Percentiles rank a stretch among this genome's conserved stretches.
These are phyloP conservation scores for Wickerhamiella siamensis DNA, from an alignment of 805 yeast genomes.

Conservation along the genomic window DNA sequence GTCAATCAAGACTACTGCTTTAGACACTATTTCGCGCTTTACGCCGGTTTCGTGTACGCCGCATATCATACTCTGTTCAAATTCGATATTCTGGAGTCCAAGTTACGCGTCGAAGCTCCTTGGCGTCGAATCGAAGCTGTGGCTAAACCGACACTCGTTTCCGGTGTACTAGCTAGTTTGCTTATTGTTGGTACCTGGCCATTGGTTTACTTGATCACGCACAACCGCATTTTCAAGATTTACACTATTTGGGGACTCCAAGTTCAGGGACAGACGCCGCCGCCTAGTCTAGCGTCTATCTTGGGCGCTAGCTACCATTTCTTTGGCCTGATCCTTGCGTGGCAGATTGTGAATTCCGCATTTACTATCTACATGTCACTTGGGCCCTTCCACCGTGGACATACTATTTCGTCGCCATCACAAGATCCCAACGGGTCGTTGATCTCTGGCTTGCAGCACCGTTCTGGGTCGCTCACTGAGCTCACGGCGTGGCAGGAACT, in stretches of 20 bases:
- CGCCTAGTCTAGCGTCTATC: neutral
- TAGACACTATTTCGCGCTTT: neutral
- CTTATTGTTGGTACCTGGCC: neutral
- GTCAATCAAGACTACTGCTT: neutral
- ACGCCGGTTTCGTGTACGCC: neutral
- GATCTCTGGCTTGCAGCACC: constrained; percentile 23
- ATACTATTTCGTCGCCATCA: constrained; percentile 18
- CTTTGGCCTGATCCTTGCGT: constrained; percentile 13
- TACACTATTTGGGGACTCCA: neutral
- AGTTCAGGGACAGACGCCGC: constrained; percentile 4
- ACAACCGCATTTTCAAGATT: neutral
- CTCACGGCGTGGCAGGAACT: constrained; percentile 29
- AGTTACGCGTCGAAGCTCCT: constrained; percentile 4
- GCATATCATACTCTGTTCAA: constrained; percentile 5
- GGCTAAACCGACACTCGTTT: constrained; percentile 1
- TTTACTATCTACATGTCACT: constrained; percentile 24
- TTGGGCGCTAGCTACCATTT: constrained; percentile 5
- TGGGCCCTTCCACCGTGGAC: constrained; percentile 25
- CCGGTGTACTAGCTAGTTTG: neutral
- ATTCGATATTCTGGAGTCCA: constrained; percentile 2
- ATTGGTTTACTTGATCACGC: neutral
- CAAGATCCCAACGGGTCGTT: constrained; percentile 26
- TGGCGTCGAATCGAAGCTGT: constrained; percentile 4
- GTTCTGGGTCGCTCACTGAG: constrained; percentile 17
- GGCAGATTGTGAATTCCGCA: constrained; percentile 20